These are phyloP conservation scores for Alternaria triticina DNA, from an alignment of 2,329 filamentous ascomycete genomes.

Conservation along the genomic window DNA sequence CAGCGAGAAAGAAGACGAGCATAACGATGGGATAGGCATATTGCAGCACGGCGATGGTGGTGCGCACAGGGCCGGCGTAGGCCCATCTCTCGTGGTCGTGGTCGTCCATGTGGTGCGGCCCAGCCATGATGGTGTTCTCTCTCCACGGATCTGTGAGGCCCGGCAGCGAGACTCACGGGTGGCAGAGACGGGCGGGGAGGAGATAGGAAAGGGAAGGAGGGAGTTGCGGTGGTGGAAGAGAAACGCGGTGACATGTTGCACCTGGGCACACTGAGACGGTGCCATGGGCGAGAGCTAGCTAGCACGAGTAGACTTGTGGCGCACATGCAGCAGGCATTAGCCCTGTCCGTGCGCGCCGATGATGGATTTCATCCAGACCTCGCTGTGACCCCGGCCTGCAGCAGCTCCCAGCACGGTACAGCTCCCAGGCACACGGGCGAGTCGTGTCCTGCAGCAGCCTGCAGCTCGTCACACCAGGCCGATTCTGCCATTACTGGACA, in stretches of 20 bases:
- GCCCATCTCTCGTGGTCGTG: slow-evolving; percentile 21
- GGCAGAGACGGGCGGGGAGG: slow-evolving; percentile 9
- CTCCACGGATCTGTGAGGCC: slow-evolving; percentile 15
- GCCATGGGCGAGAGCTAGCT: slow-evolving; percentile 7
- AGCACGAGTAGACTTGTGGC: slow-evolving; percentile 14
- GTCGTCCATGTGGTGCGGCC: slow-evolving; percentile 5
- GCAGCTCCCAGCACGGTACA: not conserved
- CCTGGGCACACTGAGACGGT: not conserved
- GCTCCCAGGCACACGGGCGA: slow-evolving; percentile 5
- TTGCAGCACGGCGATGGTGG: slow-evolving; percentile 52
- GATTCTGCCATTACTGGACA: too few relatives aligned
- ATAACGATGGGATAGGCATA: slow-evolving; percentile 69
- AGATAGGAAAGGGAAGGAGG: slow-evolving; percentile 1
- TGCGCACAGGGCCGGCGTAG: slow-evolving; percentile 26
- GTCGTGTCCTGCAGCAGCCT: slow-evolving; percentile 10
- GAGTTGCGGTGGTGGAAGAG: slow-evolving; percentile 10
- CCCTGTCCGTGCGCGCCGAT: slow-evolving; percentile 9
- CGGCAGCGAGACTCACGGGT: slow-evolving; percentile 14
- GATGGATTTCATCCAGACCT: slow-evolving; percentile 11
- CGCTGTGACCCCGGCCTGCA: not conserved
- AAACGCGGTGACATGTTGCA: slow-evolving; percentile 18
- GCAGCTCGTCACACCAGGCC: not conserved
- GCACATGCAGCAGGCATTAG: slow-evolving; percentile 11
- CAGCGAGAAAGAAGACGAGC: slow-evolving; percentile 67
- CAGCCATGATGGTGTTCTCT: slow-evolving; percentile 28